Base-by-base conservation (phyloP, 2,329 filamentous ascomycete genomes). In the Neofusicoccum parvum region DNA sequence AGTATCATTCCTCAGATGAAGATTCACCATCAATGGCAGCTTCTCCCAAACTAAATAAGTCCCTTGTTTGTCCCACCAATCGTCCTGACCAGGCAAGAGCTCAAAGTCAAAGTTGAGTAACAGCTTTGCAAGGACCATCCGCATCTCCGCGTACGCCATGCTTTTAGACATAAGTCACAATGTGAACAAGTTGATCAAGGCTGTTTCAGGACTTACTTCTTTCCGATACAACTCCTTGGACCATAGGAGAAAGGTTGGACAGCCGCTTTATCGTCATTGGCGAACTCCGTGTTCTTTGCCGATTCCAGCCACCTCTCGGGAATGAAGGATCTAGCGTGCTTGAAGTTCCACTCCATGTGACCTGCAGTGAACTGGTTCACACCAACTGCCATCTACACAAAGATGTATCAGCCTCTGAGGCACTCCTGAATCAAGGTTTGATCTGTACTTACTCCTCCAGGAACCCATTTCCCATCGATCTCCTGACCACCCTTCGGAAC, bases 191-290 rank as follows among this genome's bases (percentile, higher is more conserved):
- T 32, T 32, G 5, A 7, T 32, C 3, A 50, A 17, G 36, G 17
- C 20, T 27, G 53, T 39, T 5, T 60, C 53, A 68, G 5, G 11
- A 72, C 74, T 67, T 70, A 76, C 75, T 76, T 76, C 23, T 75
- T 76, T 3, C 75, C 76, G 27, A 78, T 41, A 62, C 76, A 78
- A 49, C 77, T 73, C 32, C 81, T 72, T 0, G 79, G 73, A 0
- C 82, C 82, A 43, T 78, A 72, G 0, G 76, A 79, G 69, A 84
- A 84, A 0, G 81, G 72, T 17, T 82, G 77, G 11, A 81, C 65
- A n/a, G 71, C 79, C 7, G 70, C 71, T 45, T 72, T 75, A 32
- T 76, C 69, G 45, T 77, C 75, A 65, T 51, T 43, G 69, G 66
- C 17, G 58, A 75, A 75, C 34, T 58, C 5, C 65, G 64, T 64